These are phyloP conservation scores for Oidium heveae DNA, from an alignment of 2,329 filamentous ascomycete species.

Conservation along the genomic window DNA sequence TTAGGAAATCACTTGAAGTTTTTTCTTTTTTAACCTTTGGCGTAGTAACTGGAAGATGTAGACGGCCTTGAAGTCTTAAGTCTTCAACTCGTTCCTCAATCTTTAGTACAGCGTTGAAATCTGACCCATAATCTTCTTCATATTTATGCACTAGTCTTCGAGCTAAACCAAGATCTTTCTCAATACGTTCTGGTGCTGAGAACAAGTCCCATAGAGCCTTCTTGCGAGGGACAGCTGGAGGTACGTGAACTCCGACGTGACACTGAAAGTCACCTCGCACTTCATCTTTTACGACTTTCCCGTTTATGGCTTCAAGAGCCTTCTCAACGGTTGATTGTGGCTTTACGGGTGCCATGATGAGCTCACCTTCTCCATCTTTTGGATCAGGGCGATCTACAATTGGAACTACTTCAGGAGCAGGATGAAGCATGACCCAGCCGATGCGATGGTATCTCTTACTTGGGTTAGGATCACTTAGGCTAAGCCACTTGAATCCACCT, in stretches of 20 bases:
- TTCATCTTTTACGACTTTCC: slow-evolving; percentile 90
- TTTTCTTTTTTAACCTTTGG: slow-evolving; percentile 40
- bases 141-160: slow-evolving; percentile 62
- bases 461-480: slow-evolving; percentile 86
- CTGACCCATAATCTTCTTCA: slow-evolving; percentile 57
- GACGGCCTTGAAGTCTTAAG: slow-evolving; percentile 46
- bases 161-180: slow-evolving; percentile 67
- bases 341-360: slow-evolving; percentile 19
- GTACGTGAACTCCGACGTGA: slow-evolving; percentile 87
- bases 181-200: slow-evolving; percentile 76
- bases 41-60: slow-evolving; percentile 38
- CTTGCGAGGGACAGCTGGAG: slow-evolving; percentile 63
- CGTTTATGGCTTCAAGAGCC: slow-evolving; percentile 82
- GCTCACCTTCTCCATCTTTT: slow-evolving; percentile 35
- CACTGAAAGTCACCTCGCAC: slow-evolving; percentile 88
- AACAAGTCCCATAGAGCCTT: slow-evolving; percentile 95
- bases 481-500: slow-evolving; percentile 87
- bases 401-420: slow-evolving; percentile 39
- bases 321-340: slow-evolving; percentile 46
- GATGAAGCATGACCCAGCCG: slow-evolving; percentile 92
- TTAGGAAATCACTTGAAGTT: slow-evolving; percentile 29
- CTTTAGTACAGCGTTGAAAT: slow-evolving; percentile 51
- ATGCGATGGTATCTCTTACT: slow-evolving; percentile 94
- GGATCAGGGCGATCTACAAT: slow-evolving; percentile 47
- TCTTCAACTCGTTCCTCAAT: slow-evolving; percentile 75